Evolutionary conservation across 2,329 filamentous ascomycete genomes (phyloP), one percentile per base, ranked within the genome.

Genomic region (Atkinsonella hypoxylon): DNA sequence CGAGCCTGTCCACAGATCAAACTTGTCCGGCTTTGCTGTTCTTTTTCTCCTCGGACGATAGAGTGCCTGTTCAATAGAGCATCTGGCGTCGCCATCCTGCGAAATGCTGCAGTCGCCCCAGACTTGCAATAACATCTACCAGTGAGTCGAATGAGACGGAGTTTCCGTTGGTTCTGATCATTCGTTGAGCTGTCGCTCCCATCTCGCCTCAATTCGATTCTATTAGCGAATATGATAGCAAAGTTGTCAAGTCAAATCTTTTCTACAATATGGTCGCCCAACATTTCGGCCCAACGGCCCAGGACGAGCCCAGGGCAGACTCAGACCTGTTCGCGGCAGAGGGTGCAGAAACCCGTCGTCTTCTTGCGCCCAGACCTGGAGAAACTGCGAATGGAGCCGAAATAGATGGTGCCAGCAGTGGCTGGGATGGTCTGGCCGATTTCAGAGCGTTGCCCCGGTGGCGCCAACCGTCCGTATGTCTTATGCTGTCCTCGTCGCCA

Each of bases 371-470:
- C 18, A 22, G 17, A n/a, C 39, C 26, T 5, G 40, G 20, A 22
- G 49, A 20, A 3, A 13, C 26, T 22, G 40, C 13, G 11, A 39
- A 22, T 17, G 31, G n/a, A 50, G 47, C 49, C 11, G 52, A 46
- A 22, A 49, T 54, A 36, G 52, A 55, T 38, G 55, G 51, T 13
- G 56, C 53, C 30, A 59, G 53, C 30, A 51, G 49, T 42, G 52
- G 55, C 53, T 82, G 77, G 77, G 67, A 68, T 47, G 75, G 72
- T 8, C 60, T 68, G 22, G 70, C 70, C 12, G 83, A 87, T 58
- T 87, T 84, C 55, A 70, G 72, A 32, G 72, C 72, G 8, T 57
- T 83, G 48, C 75, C 81, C 4, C 82, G 79, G 79, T 81, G 80
- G 72, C 76, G 70, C 54, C 71, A 64, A 56, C 83, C 84, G 13